Evolutionary conservation across 2,329 filamentous ascomycete genomes (phyloP).

Genomic region (Clarireedia monteithiana): DNA sequence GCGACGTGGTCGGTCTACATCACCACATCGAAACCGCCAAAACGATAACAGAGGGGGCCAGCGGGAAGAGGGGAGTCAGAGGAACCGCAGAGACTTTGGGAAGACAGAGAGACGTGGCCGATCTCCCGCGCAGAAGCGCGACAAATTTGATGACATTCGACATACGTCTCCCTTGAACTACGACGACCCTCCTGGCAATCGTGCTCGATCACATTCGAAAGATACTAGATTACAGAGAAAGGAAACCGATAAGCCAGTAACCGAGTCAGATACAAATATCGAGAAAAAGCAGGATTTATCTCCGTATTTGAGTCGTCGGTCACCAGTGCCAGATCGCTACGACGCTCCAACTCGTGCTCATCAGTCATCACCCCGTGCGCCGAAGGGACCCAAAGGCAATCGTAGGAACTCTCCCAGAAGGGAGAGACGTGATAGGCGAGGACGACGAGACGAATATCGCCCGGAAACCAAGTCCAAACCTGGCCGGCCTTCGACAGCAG

Average conservation of each 20-base stretch:
- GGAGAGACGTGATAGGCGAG: slow-evolving; percentile 19
- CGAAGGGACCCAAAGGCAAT: slow-evolving; percentile 18
- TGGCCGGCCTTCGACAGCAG: slow-evolving; percentile 18
- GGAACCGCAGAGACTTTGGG: slow-evolving; percentile 21
- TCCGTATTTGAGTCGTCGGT: slow-evolving; percentile 15
- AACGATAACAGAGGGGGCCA: slow-evolving; percentile 18
- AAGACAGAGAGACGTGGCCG: slow-evolving; percentile 23
- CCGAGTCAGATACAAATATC: slow-evolving; percentile 16
- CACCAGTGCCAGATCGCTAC: slow-evolving; percentile 25
- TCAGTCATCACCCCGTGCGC: slow-evolving; percentile 24
- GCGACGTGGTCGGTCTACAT: slow-evolving; percentile 22
- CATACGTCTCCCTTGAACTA: slow-evolving; percentile 7
- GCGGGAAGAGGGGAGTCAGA: slow-evolving; percentile 19
- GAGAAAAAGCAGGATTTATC: slow-evolving; percentile 19
- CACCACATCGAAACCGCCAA: slow-evolving; percentile 24
- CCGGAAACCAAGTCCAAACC: slow-evolving; percentile 24
- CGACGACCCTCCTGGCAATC: slow-evolving; percentile 12
- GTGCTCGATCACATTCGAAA: slow-evolving; percentile 15
- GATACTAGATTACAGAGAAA: slow-evolving; percentile 12
- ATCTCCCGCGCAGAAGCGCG: slow-evolving; percentile 23
- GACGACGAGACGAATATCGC: slow-evolving; percentile 25
- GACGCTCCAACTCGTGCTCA: slow-evolving; percentile 23
- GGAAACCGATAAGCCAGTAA: slow-evolving; percentile 18
- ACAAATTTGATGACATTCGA: slow-evolving; percentile 18
- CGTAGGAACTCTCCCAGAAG: slow-evolving; percentile 21